Percentiles rank a stretch among this genome's conserved stretches.
These are phyloP conservation scores for Pleurotus salmoneostramineus DNA, from an alignment of 768 basidiomycete genomes.

Conservation along the genomic window DNA sequence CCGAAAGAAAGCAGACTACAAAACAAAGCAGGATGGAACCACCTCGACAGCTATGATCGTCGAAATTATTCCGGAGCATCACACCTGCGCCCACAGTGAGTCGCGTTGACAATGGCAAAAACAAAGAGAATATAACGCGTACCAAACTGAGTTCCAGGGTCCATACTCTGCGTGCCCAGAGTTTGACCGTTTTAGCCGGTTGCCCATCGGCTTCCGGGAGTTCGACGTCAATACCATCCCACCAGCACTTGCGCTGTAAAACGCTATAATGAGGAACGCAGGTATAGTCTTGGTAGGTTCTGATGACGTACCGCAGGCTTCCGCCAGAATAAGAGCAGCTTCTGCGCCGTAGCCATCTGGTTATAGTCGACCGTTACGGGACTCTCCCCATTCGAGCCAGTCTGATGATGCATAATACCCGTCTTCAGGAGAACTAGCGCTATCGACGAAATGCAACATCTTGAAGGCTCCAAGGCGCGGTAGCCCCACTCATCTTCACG, in stretches of 20 bases:
- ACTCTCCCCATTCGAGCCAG: constrained; percentile 44
- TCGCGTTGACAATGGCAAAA: constrained; percentile 2
- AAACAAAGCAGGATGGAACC: constrained; percentile 6
- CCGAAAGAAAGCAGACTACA: constrained; percentile 7
- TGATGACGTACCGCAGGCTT: constrained; percentile 88
- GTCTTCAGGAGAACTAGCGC: constrained; percentile 97
- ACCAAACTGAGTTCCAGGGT: constrained; percentile 96
- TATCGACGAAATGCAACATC: constrained; percentile 98
- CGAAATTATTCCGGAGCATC: constrained; percentile 6
- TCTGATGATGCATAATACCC: constrained; percentile 77
- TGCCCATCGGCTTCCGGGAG: constrained; percentile 55
- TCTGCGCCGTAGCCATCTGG: constrained; percentile 98
- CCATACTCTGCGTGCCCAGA: constrained; percentile 98
- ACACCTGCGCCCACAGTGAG: constrained; percentile 16
- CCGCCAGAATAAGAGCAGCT: constrained; percentile 95
- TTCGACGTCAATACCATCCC: constrained; percentile 95
- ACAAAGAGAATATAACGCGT: constrained; percentile 15
- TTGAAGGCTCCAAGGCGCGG: constrained; percentile 90
- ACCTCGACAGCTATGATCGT: not conserved
- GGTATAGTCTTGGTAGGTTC: not conserved
- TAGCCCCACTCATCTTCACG: constrained; percentile 99
- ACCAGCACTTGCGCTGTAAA: constrained; percentile 96
- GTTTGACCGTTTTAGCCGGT: constrained; percentile 61
- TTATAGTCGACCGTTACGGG: constrained; percentile 81
- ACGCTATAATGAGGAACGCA: constrained; percentile 8